These are phyloP conservation scores for Globisporangium paddicum DNA, from an alignment of 352 stramenopile species.

Conservation along the genomic window DNA sequence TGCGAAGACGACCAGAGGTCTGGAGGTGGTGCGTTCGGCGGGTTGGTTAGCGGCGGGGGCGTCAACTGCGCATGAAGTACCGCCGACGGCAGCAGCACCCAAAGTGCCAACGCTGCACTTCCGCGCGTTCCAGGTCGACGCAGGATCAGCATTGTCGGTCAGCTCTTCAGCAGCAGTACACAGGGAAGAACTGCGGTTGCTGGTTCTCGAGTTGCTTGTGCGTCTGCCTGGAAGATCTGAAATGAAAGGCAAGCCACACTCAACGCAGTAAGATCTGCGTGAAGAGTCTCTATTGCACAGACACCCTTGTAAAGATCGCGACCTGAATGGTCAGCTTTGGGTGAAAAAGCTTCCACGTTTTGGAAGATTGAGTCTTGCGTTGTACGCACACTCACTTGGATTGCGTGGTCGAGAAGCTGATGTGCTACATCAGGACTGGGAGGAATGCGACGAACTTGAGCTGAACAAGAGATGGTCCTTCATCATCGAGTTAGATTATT, in stretches of 20 bases:
- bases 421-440: too few species aligned
- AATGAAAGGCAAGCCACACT: not conserved
- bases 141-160: not conserved
- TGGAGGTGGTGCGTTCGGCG: not conserved
- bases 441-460: too few species aligned
- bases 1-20: not conserved
- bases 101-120: not conserved
- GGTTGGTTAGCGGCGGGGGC: not conserved
- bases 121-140: not conserved
- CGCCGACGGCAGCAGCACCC: not conserved
- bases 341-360: not conserved
- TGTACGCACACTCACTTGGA: not conserved
- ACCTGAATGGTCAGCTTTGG: not conserved
- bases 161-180: not conserved
- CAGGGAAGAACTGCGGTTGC: not conserved
- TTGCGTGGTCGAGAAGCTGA: too few species aligned
- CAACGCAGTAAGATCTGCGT: not conserved
- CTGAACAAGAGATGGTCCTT: not conserved
- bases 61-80: not conserved
- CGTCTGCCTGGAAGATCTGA: not conserved
- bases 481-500: constrained; percentile 7
- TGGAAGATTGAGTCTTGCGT: not conserved
- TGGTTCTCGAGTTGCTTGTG: not conserved
- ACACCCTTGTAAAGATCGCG: not conserved
- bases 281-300: not conserved